These are phyloP conservation scores for Zancudomyces culisetae DNA, from an alignment of 371 early-diverging fungal species.

Conservation along the genomic window DNA sequence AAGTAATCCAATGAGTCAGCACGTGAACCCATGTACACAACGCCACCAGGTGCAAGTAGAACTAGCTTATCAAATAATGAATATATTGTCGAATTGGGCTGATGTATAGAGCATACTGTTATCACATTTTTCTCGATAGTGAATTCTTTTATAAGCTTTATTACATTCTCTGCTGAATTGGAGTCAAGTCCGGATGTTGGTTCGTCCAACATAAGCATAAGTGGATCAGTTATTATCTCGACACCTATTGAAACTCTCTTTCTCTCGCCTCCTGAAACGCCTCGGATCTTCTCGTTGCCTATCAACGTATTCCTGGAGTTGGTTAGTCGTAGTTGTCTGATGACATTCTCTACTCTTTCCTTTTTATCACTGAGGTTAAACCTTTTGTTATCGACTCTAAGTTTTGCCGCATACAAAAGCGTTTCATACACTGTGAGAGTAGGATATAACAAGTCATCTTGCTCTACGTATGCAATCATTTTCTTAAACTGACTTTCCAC, in stretches of 20 bases:
- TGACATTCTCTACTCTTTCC: slow-evolving; percentile 30
- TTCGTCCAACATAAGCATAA: slow-evolving; percentile 36
- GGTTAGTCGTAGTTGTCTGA: slow-evolving; percentile 36
- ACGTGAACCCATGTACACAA: slow-evolving; percentile 39
- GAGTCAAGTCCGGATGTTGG: slow-evolving; percentile 67
- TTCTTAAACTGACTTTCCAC: slow-evolving; percentile 37
- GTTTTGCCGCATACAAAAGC: slow-evolving; percentile 36
- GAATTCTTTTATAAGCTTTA: slow-evolving; percentile 32
- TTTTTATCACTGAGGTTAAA: slow-evolving; percentile 27
- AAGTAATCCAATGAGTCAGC: slow-evolving; percentile 29
- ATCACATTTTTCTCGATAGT: slow-evolving; percentile 36
- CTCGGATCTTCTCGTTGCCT: slow-evolving; percentile 41
- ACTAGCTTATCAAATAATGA: slow-evolving; percentile 45
- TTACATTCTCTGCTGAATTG: slow-evolving; percentile 42
- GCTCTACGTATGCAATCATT: slow-evolving; percentile 32
- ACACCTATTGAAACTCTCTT: slow-evolving; percentile 70
- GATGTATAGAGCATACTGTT: slow-evolving; percentile 52
- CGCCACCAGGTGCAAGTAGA: slow-evolving; percentile 40
- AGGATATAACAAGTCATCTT: slow-evolving; percentile 20
- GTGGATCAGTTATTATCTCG: slow-evolving; percentile 52
- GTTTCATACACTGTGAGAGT: slow-evolving; percentile 33
- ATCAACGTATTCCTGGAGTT: slow-evolving; percentile 40
- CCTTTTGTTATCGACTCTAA: slow-evolving; percentile 38
- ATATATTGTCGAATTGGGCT: slow-evolving; percentile 44
- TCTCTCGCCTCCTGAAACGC: slow-evolving; percentile 75